Conservation (phyloP, 2,329 filamentous ascomycete genomes). For the Pseudogymnoascus sp. region DNA sequence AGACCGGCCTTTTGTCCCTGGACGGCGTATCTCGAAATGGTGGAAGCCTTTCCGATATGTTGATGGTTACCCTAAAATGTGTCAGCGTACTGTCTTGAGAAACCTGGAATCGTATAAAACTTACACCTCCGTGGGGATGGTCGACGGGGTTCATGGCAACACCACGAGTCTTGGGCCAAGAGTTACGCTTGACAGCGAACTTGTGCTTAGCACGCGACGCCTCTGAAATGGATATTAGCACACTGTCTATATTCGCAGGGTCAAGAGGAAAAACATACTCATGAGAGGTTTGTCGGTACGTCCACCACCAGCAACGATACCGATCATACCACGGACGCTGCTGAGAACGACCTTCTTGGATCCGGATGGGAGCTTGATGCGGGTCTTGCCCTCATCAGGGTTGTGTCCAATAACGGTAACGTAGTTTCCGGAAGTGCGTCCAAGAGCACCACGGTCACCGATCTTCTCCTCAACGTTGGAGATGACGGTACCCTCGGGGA, state of each 20-base stretch:
- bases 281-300: slow-evolving; percentile 99
- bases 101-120: slow-evolving; percentile 27
- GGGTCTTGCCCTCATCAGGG: slow-evolving; percentile 98
- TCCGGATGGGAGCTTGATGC: slow-evolving; percentile 97
- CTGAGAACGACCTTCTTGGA: slow-evolving; percentile 98
- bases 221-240: slow-evolving; percentile 55
- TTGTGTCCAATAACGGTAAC: slow-evolving; percentile 97
- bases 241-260: slow-evolving; percentile 1
- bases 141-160: slow-evolving; percentile 99
- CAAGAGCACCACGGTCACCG: slow-evolving; percentile 92
- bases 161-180: slow-evolving; percentile 99
- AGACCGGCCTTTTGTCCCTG: slow-evolving; percentile 99
- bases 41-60: slow-evolving; percentile 99
- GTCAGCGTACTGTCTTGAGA: slow-evolving; percentile 78
- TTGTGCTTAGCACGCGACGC: slow-evolving; percentile 99
- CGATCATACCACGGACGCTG: slow-evolving; percentile 93
- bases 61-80: slow-evolving; percentile 97
- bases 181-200: slow-evolving; percentile 99
- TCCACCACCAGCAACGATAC: slow-evolving; percentile 98
- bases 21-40: slow-evolving; percentile 95
- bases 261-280: slow-evolving; percentile 48
- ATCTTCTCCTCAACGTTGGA: slow-evolving; percentile 99
- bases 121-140: slow-evolving; percentile 90
- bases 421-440: slow-evolving; percentile 98
- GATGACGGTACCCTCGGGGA: slow-evolving; percentile 98